Evolutionary conservation across 2,329 filamentous ascomycete genomes (phyloP).

Genomic region (Xylariales sp.): DNA sequence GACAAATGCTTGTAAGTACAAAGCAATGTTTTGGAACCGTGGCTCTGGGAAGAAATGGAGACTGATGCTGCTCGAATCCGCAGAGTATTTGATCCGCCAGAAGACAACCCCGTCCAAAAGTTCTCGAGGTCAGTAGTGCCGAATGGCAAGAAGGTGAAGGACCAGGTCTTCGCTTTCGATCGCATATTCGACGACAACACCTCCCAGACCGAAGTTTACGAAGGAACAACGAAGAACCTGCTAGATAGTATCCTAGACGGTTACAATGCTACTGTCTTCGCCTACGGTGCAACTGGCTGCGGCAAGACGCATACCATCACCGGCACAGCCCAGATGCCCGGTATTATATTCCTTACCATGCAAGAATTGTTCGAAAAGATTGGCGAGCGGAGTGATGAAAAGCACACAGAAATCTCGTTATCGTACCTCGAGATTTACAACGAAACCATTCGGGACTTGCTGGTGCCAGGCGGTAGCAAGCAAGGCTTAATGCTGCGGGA

Average conservation of each 20-base stretch:
- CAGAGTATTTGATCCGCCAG: conserved; percentile 95
- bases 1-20: conserved; percentile 86
- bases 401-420: conserved; percentile 83
- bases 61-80: too few relatives aligned
- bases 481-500: conserved; percentile 87
- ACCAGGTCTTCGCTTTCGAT: conserved; percentile 97
- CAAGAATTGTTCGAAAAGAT: conserved; percentile 98
- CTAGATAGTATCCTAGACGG: conserved; percentile 94
- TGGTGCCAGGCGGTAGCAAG: conserved; percentile 81
- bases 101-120: conserved; percentile 86
- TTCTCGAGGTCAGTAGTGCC: conserved; percentile 80
- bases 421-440: conserved; percentile 99
- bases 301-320: conserved; percentile 98
- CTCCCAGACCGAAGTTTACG: conserved; percentile 89
- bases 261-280: conserved; percentile 98
- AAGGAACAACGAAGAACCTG: conserved; percentile 82
- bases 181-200: conserved; percentile 95
- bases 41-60: too few relatives aligned
- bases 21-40: too few relatives aligned
- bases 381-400: conserved; percentile 77
- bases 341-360: conserved; percentile 99
- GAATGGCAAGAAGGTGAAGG: conserved; percentile 87
- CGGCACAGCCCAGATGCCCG: conserved; percentile 85
- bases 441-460: conserved; percentile 91
- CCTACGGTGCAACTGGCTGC: conserved; percentile 95